These are phyloP conservation scores for Draba incana DNA, from an alignment of 345 rosid species.

Conservation along the genomic window DNA sequence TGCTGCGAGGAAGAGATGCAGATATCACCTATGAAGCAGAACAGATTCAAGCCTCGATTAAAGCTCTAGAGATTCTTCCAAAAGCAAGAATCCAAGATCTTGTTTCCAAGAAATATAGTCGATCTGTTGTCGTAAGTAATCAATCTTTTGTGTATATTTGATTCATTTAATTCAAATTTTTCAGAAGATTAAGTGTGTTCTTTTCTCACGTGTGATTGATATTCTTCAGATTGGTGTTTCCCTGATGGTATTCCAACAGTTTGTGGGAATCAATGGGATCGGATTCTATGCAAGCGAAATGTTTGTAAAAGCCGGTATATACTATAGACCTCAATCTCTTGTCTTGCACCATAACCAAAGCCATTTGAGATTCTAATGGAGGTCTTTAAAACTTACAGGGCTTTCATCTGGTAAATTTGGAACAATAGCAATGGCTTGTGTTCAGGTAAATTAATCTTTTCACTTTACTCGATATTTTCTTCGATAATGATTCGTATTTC, in stretches of 20 bases:
- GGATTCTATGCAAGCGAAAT: slow-evolving; percentile 87
- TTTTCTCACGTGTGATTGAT: not conserved
- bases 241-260: slow-evolving; percentile 87
- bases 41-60: slow-evolving; percentile 66
- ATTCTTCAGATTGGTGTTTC: slow-evolving; percentile 75
- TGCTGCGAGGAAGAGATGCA: slow-evolving; percentile 68
- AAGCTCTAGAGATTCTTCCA: slow-evolving; percentile 65
- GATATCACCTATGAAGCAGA: slow-evolving; percentile 71
- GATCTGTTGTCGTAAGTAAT: slow-evolving; percentile 65
- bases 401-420: slow-evolving; percentile 71
- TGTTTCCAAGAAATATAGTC: slow-evolving; percentile 61
- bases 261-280: slow-evolving; percentile 80
- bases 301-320: slow-evolving; percentile 78
- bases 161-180: not conserved
- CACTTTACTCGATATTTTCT: not conserved
- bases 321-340: not conserved
- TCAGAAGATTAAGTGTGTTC: not conserved
- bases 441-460: slow-evolving; percentile 54
- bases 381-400: slow-evolving; percentile 51
- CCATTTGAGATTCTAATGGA: not conserved
- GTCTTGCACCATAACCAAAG: slow-evolving; percentile 1
- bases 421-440: slow-evolving; percentile 79
- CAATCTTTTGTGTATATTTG: not conserved
- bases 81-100: slow-evolving; percentile 64
- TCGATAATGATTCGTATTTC: not conserved